phyloP scores from a whole-genome alignment of 116 monocot species.

The Cymodocea nodosa region DNA sequence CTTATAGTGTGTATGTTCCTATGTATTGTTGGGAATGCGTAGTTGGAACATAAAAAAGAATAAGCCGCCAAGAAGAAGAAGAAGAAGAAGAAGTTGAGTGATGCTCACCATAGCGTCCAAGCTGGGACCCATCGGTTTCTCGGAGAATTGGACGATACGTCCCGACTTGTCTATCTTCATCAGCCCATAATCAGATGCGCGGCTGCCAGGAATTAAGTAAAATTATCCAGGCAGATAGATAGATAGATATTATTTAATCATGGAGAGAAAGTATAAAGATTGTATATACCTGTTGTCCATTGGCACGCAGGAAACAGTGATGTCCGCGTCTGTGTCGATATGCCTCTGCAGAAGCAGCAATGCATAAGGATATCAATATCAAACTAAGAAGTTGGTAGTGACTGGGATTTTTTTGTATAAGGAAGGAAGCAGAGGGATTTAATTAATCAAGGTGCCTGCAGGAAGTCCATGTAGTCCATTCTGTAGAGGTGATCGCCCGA shows the following conservation, averaged over 20 bases:
- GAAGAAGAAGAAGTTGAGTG: too few species aligned
- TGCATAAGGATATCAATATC: too few species aligned
- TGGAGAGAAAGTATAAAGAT: too few species aligned
- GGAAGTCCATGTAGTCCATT: constrained; percentile 86
- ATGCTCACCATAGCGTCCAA: constrained; percentile 69
- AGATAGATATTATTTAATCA: too few species aligned
- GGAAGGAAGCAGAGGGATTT: not conserved
- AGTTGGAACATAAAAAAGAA: too few species aligned
- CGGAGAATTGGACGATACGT: constrained; percentile 58
- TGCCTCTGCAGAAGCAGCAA: constrained; percentile 48
- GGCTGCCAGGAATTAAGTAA: constrained; percentile 26
- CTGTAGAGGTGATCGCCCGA: constrained; percentile 79
- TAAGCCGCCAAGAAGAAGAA: too few species aligned
- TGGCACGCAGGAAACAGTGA: constrained; percentile 78
- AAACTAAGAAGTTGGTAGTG: too few species aligned
- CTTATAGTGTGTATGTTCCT: too few species aligned
- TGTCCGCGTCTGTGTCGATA: constrained; percentile 67
- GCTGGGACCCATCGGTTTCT: constrained; percentile 73
- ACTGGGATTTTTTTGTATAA: too few species aligned
- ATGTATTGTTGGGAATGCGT: too few species aligned
- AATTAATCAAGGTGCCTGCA: constrained; percentile 38
- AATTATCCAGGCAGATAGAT: not conserved
- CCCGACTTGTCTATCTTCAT: constrained; percentile 75
- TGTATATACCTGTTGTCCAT: constrained; percentile 77
- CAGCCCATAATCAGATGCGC: constrained; percentile 85